Evolutionary conservation across 2,329 filamentous ascomycete species (phyloP).

Genomic region (Drechslerella coelobrocha): DNA sequence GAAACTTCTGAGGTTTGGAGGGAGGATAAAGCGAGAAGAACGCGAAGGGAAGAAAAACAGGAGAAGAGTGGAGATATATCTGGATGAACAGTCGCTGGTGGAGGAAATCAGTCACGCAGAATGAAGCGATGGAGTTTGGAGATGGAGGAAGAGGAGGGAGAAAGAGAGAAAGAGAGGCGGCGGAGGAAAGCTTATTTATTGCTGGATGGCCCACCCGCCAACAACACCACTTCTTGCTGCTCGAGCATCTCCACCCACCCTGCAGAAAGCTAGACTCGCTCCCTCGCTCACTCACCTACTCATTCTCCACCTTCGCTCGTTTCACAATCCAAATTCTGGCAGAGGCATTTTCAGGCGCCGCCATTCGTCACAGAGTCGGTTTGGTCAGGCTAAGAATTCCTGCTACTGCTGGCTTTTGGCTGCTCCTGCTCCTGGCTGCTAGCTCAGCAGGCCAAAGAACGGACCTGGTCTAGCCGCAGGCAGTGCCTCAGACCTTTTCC

Average conservation of each 20-base stretch:
- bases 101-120: conserved; percentile 5
- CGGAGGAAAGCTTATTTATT: conserved; percentile 4
- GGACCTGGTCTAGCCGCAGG: conserved; percentile 8
- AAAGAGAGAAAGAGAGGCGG: conserved; percentile 3
- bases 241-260: background rate
- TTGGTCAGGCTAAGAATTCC: no score
- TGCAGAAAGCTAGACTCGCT: no score
- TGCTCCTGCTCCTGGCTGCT: conserved; percentile 1
- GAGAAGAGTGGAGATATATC: conserved; percentile 45
- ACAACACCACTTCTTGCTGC: background rate
- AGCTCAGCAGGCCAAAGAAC: background rate
- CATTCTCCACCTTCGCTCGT: no score
- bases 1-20: background rate
- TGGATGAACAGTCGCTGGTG: background rate
- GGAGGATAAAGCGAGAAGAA: background rate
- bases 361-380: no score
- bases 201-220: conserved; percentile 5
- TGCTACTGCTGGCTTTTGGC: background rate
- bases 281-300: no score
- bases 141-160: conserved; percentile 2
- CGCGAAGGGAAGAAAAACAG: conserved; percentile 9
- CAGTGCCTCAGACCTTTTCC: background rate
- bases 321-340: background rate
- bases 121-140: background rate
- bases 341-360: conserved; percentile 10